Base-by-base conservation (phyloP, 139 green algal genomes). In the Deuterostichococcus epilithicus region DNA sequence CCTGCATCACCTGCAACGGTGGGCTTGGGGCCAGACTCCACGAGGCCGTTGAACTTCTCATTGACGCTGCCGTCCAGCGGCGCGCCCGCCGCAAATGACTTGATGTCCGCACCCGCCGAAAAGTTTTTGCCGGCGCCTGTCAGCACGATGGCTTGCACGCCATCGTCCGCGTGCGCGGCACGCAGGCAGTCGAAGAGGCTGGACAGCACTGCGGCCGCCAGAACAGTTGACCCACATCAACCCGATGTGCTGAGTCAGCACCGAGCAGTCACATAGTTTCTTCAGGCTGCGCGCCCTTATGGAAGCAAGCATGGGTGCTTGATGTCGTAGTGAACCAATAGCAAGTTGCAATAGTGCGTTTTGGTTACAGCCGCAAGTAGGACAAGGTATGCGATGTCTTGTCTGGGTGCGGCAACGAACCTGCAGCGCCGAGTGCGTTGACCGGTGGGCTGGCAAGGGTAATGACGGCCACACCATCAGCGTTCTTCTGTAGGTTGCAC, bases 71-170 rank as follows among this genome's bases (percentile, higher is more conserved):
- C 47, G 58, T 44, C 73, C 6, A 47, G 34, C 22, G 22, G 58
- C 0, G 45, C 25, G 33, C 58, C 33, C 13, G 28, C 28, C 20
- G 78, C 76, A 63, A 97, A 96, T 70, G 90, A 75, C 45, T 76
- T 73, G 75, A 97, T 98, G 80, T 99, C 96, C 68, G 99, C 99
- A 32, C 96, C 96, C 30, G 93, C 93, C 38, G 82, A 94, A 84
- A 99, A 99, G 33, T 92, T 70, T 59, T 87, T 83, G 22, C 85
- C 85, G 26, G 80, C 80, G 22, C 94, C 94, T 20, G 86, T 97
- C 1, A 99, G 80, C 0, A 99, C 92, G 36, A 99, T 94, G 60
- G 92, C 95, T 52, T 92, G 90, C 1, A 97, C 92, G 38, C 84
- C 37, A 0, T 78, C 65, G 28, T 90, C 74, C 5, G 73, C 59